Base-by-base conservation (phyloP, 345 rosid genomes). In the Eucalyptus dawsonii region DNA sequence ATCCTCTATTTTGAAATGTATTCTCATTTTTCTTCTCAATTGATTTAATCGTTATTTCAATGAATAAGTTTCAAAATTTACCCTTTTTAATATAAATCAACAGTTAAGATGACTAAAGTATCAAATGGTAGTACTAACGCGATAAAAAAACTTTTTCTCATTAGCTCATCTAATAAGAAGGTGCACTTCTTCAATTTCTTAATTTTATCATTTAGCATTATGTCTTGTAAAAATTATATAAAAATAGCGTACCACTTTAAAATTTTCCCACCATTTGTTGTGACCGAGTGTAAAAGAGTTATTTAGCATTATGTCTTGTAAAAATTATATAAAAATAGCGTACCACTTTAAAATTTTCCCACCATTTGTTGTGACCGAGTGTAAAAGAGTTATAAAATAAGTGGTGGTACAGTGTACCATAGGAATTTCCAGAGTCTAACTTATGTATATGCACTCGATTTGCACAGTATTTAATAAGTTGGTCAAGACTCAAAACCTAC, bases 111-210 rank as follows among this genome's bases (percentile, higher is more conserved):
- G 24, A 34, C 0, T 9, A 1, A 34, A 34, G 34, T 34, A 34
- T 34, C 34, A 34, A 34, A 34, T 34, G 34, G 34, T 34, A 34
- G 34, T 34, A 34, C 1, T 16, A 34, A 34, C 0, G 0, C 2
- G 2, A 17, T 34, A 17, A 31, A 31, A 19, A 69, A 31, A 69
- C 6, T 69, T 31, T 11, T 65, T 7, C 22, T 67, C 2, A 5
- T 3, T 0, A 2, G 0, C 7, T 69, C 2, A 0, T 67, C 3
- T 9, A 5, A 2, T 5, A 0, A 16, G 6, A 34, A 60, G 24
- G 4, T 9, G 24, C 24, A 69, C 2, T 9, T 17, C 44, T 69
- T 69, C 12, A 5, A 34, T 34, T 17, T 69, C 22, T 3, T 9
- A 3, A 17, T 69, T 17, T 69, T 17, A 9, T 34, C 25, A 9